Evolutionary conservation across 345 rosid species (phyloP).

Genomic region (Streptanthus diversifolius): DNA sequence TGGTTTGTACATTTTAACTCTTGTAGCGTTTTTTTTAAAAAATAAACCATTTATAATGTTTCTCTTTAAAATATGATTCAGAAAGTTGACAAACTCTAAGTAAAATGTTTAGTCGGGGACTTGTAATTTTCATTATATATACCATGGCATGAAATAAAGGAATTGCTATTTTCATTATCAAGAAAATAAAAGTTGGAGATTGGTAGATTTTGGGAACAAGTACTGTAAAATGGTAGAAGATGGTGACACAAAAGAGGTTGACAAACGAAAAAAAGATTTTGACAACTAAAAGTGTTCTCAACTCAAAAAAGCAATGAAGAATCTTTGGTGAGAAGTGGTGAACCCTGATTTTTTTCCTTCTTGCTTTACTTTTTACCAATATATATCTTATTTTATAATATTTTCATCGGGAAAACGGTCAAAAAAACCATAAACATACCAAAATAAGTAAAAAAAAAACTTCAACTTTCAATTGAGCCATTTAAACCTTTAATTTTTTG

Average conservation of each 20-base stretch:
- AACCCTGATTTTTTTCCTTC: not conserved
- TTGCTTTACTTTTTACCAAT: not conserved
- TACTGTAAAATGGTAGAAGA: slow-evolving; percentile 37
- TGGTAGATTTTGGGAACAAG: slow-evolving; percentile 59
- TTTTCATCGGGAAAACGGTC: too few relatives aligned
- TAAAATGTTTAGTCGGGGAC: not conserved
- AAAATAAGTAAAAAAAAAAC: too few relatives aligned
- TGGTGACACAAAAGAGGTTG: slow-evolving; percentile 24
- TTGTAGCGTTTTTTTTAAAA: too few relatives aligned
- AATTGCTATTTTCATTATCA: not conserved
- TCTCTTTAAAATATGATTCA: too few relatives aligned
- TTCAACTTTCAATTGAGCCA: too few relatives aligned
- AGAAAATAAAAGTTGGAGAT: not conserved
- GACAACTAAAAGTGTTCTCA: slow-evolving; percentile 53
- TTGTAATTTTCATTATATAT: not conserved
- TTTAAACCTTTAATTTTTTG: too few relatives aligned
- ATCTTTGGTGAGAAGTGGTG: slow-evolving; percentile 52
- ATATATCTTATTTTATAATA: not conserved
- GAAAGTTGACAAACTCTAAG: too few relatives aligned
- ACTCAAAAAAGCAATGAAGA: slow-evolving; percentile 61
- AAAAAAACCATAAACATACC: too few relatives aligned
- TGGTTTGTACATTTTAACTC: too few relatives aligned
- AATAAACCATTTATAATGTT: too few relatives aligned
- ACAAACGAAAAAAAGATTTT: slow-evolving; percentile 35
- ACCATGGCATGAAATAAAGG: not conserved